Percentiles rank a stretch among this genome's conserved stretches.
Conservation (phyloP, 306 rosid species). For the Cicer cuneatum region DNA sequence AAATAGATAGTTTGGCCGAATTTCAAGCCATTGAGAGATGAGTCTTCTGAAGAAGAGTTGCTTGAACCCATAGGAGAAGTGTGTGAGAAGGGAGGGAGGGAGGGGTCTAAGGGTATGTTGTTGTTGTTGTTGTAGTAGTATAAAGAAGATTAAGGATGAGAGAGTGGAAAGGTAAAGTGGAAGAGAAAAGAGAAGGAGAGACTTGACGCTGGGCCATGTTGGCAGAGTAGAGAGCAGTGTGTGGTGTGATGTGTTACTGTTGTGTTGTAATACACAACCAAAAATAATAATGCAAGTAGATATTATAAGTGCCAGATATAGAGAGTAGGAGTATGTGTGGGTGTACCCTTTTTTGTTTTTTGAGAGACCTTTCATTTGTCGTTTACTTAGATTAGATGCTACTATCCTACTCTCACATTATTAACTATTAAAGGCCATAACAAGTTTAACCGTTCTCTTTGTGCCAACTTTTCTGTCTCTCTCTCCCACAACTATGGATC, state of each 20-base stretch:
- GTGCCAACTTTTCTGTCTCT: no score
- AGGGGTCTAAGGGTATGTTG: background rate
- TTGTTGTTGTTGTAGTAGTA: background rate
- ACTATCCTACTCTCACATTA: no score
- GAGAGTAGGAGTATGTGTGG: no score
- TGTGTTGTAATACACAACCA: background rate
- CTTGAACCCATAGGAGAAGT: constrained; percentile 57
- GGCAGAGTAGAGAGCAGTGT: constrained; percentile 50
- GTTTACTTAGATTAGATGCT: no score
- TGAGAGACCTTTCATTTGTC: no score
- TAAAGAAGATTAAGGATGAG: no score
- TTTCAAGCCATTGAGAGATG: constrained; percentile 69
- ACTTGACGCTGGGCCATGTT: constrained; percentile 73
- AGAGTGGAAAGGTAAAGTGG: background rate
- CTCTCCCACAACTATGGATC: no score
- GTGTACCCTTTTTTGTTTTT: no score
- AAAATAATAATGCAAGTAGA: background rate
- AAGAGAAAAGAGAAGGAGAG: constrained; percentile 50
- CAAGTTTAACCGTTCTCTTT: no score
- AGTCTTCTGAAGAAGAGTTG: constrained; percentile 59
- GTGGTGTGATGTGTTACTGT: background rate
- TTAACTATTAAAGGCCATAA: no score
- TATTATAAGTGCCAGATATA: no score
- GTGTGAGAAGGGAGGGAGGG: background rate
- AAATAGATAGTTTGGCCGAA: constrained; percentile 81